Percentiles rank a stretch among this genome's conserved stretches.
phyloP scores from a whole-genome alignment of 495 filamentous ascomycete species.

The Trichoderma asperelloides region DNA sequence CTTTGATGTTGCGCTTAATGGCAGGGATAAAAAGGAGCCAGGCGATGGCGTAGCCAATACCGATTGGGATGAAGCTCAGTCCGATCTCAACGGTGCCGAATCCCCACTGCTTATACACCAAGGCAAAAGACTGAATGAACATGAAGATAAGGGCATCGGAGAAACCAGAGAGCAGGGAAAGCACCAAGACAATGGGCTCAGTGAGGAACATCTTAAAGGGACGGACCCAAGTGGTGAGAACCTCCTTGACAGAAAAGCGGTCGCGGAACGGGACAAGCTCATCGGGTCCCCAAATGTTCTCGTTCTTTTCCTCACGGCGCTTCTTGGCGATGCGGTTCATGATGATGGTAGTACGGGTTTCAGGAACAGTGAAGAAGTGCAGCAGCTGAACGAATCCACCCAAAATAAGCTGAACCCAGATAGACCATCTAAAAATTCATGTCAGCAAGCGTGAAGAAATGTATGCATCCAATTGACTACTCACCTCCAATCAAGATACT shows the following conservation, averaged over 20 bases:
- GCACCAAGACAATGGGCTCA: conserved; percentile 64
- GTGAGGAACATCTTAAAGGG: conserved; percentile 73
- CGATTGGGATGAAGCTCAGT: conserved; percentile 54
- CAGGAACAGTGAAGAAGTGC: conserved; percentile 52
- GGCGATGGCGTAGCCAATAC: conserved; percentile 56
- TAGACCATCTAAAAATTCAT: conserved; percentile 45
- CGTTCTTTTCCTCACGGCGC: conserved; percentile 43
- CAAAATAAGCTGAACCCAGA: conserved; percentile 75
- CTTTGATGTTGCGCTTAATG: conserved; percentile 46
- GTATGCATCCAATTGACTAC: neutral
- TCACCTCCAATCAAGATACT: conserved; percentile 49
- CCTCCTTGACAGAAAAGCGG: conserved; percentile 44
- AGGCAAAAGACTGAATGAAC: conserved; percentile 58
- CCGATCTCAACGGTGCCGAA: conserved; percentile 49
- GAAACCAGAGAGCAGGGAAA: conserved; percentile 68
- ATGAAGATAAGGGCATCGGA: conserved; percentile 76
- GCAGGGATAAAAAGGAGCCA: conserved; percentile 57
- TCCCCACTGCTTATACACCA: conserved; percentile 57
- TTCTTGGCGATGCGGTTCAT: conserved; percentile 59
- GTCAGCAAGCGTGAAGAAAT: neutral
- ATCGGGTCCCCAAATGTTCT: conserved; percentile 53
- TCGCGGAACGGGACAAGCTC: conserved; percentile 44
- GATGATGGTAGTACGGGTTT: conserved; percentile 59
- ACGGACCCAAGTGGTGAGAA: conserved; percentile 54
- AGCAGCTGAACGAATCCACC: conserved; percentile 55